Percentiles rank a stretch among this genome's conserved stretches.
These are phyloP conservation scores for Brettanomyces custersianus DNA, from an alignment of 805 yeast genomes.

Conservation along the genomic window DNA sequence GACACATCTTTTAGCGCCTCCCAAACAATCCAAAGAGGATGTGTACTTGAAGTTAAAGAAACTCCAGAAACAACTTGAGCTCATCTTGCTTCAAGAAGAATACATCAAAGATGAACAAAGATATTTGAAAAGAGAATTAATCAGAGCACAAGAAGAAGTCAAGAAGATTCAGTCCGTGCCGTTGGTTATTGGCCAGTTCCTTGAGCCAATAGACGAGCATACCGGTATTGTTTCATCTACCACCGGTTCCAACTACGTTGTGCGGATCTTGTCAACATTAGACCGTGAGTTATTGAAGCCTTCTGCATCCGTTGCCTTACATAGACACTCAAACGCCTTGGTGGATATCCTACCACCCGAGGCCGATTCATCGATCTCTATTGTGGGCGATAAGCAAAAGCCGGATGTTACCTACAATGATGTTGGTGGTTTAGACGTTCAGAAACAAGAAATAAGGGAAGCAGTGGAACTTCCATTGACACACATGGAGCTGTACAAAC, in stretches of 20 bases:
- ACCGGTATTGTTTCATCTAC: slow-evolving; percentile 97
- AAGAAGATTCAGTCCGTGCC: slow-evolving; percentile 97
- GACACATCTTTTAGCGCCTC: background rate
- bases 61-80: slow-evolving; percentile 82
- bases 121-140: slow-evolving; percentile 86
- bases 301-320: slow-evolving; percentile 91
- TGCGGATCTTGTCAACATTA: slow-evolving; percentile 85
- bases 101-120: slow-evolving; percentile 98
- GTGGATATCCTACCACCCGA: slow-evolving; percentile 98
- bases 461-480: slow-evolving; percentile 96
- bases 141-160: slow-evolving; percentile 97
- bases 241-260: slow-evolving; percentile 96
- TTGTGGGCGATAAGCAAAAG: slow-evolving; percentile 88
- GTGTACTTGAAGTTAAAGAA: slow-evolving; percentile 79
- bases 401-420: slow-evolving; percentile 93
- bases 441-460: slow-evolving; percentile 96
- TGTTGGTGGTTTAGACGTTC: slow-evolving; percentile 99
- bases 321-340: slow-evolving; percentile 95
- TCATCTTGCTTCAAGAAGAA: slow-evolving; percentile 83
- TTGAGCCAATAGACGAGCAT: slow-evolving; percentile 94
- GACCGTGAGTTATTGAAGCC: slow-evolving; percentile 93
- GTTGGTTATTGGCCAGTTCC: slow-evolving; percentile 93
- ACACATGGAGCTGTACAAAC: slow-evolving; percentile 91
- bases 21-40: slow-evolving; percentile 33
- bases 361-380: slow-evolving; percentile 93